These are phyloP conservation scores for Lentinula aciculospora DNA, from an alignment of 768 basidiomycete genomes.

Conservation along the genomic window DNA sequence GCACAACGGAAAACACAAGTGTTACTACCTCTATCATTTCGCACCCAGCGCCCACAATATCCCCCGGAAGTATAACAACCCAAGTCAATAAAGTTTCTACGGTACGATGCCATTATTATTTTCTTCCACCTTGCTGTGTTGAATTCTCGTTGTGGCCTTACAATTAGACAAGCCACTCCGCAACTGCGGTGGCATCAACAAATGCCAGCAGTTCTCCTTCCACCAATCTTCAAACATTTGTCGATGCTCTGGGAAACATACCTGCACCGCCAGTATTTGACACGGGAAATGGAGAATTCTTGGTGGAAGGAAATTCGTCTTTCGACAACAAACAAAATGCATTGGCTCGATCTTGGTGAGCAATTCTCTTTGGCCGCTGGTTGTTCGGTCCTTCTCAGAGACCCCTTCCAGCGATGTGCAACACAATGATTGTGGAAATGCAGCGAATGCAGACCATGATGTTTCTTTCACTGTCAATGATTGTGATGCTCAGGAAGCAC, in stretches of 20 bases:
- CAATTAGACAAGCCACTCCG: not conserved
- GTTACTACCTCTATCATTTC: not conserved
- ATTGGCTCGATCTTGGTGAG: constrained; percentile 40
- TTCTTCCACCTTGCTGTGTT: not conserved
- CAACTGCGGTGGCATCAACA: not conserved
- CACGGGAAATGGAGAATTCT: not conserved
- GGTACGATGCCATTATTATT: not conserved
- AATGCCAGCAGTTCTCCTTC: not conserved
- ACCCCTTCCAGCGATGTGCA: constrained; percentile 38
- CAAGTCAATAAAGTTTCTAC: not conserved
- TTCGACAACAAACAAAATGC: constrained; percentile 44
- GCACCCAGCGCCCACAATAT: not conserved
- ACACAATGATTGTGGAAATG: constrained; percentile 54
- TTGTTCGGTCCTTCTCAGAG: not conserved
- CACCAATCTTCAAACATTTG: constrained; percentile 1
- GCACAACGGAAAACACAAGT: too few relatives aligned
- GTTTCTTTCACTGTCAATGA: constrained; percentile 39
- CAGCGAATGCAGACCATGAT: constrained; percentile 47
- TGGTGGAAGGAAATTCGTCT: constrained; percentile 37
- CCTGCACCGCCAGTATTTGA: constrained; percentile 1
- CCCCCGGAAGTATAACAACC: not conserved
- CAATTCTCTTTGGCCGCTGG: not conserved
- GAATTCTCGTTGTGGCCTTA: not conserved
- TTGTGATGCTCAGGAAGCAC: constrained; percentile 38
- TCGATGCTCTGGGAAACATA: not conserved